Percentiles rank a stretch among this genome's conserved stretches.
phyloP scores from a whole-genome alignment of 371 early-diverging fungal genomes.

The Mortierella sp. region DNA sequence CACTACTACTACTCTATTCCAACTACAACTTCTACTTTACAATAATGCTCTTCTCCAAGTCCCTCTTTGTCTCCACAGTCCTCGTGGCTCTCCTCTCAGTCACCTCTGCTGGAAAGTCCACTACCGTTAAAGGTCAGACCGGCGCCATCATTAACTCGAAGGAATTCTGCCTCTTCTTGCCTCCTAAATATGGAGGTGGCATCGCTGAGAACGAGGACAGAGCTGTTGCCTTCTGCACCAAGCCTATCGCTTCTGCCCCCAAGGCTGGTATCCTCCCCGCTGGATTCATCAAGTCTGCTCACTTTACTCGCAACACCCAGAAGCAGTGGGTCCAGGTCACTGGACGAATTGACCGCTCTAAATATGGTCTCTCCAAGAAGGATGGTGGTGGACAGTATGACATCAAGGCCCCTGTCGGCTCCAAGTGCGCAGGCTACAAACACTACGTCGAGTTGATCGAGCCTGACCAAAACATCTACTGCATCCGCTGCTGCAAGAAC shows the following conservation, averaged over 20 bases:
- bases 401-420: slow-evolving; percentile 62
- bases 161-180: slow-evolving; percentile 69
- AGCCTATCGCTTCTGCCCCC: slow-evolving; percentile 53
- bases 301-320: slow-evolving; percentile 54
- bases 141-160: slow-evolving; percentile 56
- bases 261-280: slow-evolving; percentile 59
- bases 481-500: slow-evolving; percentile 69
- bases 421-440: slow-evolving; percentile 64
- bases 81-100: slow-evolving; percentile 12
- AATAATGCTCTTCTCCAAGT: slow-evolving; percentile 27
- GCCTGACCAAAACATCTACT: slow-evolving; percentile 63
- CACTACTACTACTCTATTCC: neutral
- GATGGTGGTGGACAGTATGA: slow-evolving; percentile 72
- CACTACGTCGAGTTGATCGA: slow-evolving; percentile 70
- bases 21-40: neutral
- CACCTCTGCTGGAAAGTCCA: slow-evolving; percentile 19
- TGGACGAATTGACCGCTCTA: slow-evolving; percentile 66
- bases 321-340: slow-evolving; percentile 66
- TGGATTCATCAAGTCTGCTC: slow-evolving; percentile 67
- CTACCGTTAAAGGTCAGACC: slow-evolving; percentile 10
- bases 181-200: slow-evolving; percentile 59
- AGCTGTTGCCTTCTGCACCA: slow-evolving; percentile 66
- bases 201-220: slow-evolving; percentile 64
- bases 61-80: slow-evolving; percentile 15
- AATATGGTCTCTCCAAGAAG: slow-evolving; percentile 58